Conservation (phyloP, 441 rosid species). For the Heliophila coronopifolia region DNA sequence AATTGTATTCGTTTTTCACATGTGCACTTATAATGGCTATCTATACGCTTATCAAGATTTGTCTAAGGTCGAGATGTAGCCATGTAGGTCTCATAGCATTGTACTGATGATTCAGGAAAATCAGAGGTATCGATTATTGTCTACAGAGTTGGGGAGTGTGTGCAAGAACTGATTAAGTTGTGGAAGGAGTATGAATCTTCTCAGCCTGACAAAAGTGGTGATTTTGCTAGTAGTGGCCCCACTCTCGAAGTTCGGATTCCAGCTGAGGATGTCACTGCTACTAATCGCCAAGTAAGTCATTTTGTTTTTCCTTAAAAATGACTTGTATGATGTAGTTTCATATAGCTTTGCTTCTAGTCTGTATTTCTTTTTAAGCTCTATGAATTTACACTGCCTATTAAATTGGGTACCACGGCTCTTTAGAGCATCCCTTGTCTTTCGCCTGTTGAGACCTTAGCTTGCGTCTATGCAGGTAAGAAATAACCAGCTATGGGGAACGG, state of each 20-base stretch:
- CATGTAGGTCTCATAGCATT: too few relatives aligned
- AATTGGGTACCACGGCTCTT: conserved; percentile 7
- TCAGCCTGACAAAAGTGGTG: conserved; percentile 64
- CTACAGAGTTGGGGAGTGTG: conserved; percentile 97
- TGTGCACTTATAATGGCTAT: conserved; percentile 14
- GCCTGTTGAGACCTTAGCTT: conserved; percentile 8
- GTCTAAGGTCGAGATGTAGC: background rate
- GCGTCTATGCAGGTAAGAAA: conserved; percentile 76
- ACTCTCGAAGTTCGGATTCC: conserved; percentile 93
- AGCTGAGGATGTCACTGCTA: conserved; percentile 96
- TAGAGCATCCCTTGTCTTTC: conserved; percentile 18
- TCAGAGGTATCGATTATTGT: conserved; percentile 70
- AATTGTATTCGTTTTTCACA: conserved; percentile 1
- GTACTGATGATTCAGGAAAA: conserved; percentile 64
- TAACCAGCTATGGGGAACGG: conserved; percentile 97
- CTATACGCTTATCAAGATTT: background rate
- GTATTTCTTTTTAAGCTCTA: background rate
- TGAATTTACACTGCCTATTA: background rate
- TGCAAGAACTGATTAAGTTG: conserved; percentile 92
- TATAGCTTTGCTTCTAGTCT: conserved; percentile 5
- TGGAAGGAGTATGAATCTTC: conserved; percentile 82
- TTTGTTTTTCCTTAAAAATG: background rate
- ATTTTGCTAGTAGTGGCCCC: conserved; percentile 61
- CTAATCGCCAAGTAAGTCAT: conserved; percentile 86
- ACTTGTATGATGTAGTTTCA: conserved; percentile 5